These are phyloP conservation scores for Bassia scoparia DNA, from an alignment of 148 eudicot species.

Conservation along the genomic window DNA sequence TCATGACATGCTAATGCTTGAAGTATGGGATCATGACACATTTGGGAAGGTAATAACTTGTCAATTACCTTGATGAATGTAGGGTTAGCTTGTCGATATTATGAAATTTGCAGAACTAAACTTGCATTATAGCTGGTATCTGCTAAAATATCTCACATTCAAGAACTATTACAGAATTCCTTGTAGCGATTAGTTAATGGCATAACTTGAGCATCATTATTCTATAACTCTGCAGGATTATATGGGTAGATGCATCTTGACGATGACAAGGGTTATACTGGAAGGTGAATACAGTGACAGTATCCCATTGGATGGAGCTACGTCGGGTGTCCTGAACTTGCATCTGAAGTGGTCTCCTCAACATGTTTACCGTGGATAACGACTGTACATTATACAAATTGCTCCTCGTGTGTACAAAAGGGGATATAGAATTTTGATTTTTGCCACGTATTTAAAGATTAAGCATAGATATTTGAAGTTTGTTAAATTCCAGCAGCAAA, in stretches of 20 bases:
- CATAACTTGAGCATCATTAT: not conserved
- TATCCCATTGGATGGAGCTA: slow-evolving; percentile 67
- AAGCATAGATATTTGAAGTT: not conserved
- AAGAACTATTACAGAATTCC: no score
- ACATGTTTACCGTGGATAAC: slow-evolving; percentile 70
- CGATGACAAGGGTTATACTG: slow-evolving; percentile 74
- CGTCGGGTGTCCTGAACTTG: slow-evolving; percentile 63
- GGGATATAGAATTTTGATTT: slow-evolving; percentile 8
- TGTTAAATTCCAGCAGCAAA: not conserved
- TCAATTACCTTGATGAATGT: not conserved
- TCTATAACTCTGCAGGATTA: slow-evolving; percentile 53
- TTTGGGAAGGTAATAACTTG: slow-evolving; percentile 72
- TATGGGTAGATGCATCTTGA: slow-evolving; percentile 92
- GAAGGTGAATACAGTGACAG: slow-evolving; percentile 84
- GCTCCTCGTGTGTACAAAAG: slow-evolving; percentile 24
- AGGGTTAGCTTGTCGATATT: not conserved
- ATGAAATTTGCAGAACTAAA: not conserved
- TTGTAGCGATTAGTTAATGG: not conserved
- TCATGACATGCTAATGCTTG: slow-evolving; percentile 82
- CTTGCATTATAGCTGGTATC: not conserved
- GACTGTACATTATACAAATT: slow-evolving; percentile 19
- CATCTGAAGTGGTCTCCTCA: slow-evolving; percentile 81
- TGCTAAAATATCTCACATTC: not conserved
- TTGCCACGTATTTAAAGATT: slow-evolving; percentile 1
- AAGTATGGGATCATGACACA: slow-evolving; percentile 96